phyloP scores from a whole-genome alignment of 176 grass and related monocot species.

The Oryza glumipatula region DNA sequence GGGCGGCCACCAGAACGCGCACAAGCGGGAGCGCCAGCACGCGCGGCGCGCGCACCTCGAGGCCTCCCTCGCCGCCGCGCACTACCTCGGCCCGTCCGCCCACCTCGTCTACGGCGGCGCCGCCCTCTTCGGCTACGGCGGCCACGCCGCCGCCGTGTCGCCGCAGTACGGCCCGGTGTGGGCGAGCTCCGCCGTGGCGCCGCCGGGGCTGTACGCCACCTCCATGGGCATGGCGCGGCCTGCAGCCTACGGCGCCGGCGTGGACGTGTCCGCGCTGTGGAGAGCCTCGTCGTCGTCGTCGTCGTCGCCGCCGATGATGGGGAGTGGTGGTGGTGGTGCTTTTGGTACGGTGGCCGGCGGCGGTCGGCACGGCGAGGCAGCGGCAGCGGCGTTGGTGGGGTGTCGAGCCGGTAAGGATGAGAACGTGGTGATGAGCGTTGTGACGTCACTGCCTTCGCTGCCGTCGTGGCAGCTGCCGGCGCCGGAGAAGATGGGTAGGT shows the following conservation, averaged over 20 bases:
- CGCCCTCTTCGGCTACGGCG: conserved; percentile 57
- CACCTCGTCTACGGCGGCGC: conserved; percentile 52
- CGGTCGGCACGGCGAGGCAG: conserved; percentile 21
- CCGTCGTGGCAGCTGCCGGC: conserved; percentile 33
- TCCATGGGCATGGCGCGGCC: conserved; percentile 7
- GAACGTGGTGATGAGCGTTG: conserved; percentile 36
- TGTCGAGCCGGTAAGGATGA: conserved; percentile 19
- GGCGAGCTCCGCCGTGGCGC: conserved; percentile 29
- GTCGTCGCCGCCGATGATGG: conserved; percentile 16
- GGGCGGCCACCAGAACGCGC: conserved; percentile 97
- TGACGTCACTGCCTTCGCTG: conserved; percentile 34
- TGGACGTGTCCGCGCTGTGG: conserved; percentile 51
- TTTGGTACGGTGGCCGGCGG: conserved; percentile 16
- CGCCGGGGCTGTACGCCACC: conserved; percentile 33
- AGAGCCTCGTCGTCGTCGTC: conserved; percentile 16
- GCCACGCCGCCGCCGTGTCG: conserved; percentile 27
- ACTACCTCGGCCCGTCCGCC: conserved; percentile 41
- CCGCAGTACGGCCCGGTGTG: conserved; percentile 57
- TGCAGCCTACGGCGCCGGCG: conserved; percentile 36
- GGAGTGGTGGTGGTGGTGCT: conserved; percentile 3
- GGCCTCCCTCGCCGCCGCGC: conserved; percentile 58
- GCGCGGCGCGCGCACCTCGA: conserved; percentile 85
- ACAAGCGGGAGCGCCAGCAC: conserved; percentile 98
- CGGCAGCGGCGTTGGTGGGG: background rate
- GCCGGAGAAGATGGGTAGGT: conserved; percentile 50